Evolutionary conservation across 2,329 filamentous ascomycete genomes (phyloP).

Genomic region (Fusarium sp.): DNA sequence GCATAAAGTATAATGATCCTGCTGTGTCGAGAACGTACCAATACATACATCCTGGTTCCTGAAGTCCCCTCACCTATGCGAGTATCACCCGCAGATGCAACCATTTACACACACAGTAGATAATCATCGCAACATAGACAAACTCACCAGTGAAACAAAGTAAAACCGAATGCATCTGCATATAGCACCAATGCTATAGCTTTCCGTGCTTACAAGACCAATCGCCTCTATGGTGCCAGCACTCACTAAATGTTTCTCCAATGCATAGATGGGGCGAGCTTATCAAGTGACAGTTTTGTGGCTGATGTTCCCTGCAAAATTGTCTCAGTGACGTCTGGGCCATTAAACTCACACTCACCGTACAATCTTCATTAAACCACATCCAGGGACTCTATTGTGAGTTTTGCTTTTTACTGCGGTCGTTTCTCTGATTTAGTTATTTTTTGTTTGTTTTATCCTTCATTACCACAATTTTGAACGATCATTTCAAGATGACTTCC

Average conservation of each 20-base stretch:
- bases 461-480: not conserved
- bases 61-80: not conserved
- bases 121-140: not conserved
- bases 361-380: slow-evolving; percentile 34
- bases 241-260: not conserved
- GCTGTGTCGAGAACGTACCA: not conserved
- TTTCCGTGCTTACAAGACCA: not conserved
- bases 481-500: slow-evolving; percentile 46
- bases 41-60: not conserved
- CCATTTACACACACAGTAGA: not conserved
- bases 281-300: slow-evolving; percentile 33
- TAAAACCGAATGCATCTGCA: not conserved
- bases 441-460: not conserved
- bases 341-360: slow-evolving; percentile 24
- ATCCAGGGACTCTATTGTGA: slow-evolving; percentile 20
- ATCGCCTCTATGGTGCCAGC: not conserved
- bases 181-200: not conserved
- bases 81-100: not conserved
- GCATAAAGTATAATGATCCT: not conserved
- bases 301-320: slow-evolving; percentile 29
- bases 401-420: slow-evolving; percentile 2
- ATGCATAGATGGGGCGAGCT: slow-evolving; percentile 17
- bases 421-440: not conserved
- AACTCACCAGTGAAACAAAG: not conserved
- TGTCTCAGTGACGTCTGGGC: slow-evolving; percentile 22